Evolutionary conservation across 805 yeast species (phyloP).

Genomic region (Teunomyces aglyptinius): DNA sequence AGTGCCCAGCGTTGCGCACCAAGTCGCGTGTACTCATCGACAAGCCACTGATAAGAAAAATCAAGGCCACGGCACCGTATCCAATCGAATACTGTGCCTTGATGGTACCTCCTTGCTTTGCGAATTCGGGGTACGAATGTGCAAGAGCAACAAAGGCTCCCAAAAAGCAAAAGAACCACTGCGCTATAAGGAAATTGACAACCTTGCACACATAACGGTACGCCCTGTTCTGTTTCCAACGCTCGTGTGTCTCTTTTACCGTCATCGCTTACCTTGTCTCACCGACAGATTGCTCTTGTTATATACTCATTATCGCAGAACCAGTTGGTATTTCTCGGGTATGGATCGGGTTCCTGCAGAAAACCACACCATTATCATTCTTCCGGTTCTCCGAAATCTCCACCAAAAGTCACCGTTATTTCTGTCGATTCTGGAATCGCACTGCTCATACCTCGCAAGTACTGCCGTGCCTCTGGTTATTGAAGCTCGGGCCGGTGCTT

Average conservation of each 20-base stretch:
- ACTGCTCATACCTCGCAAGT: neutral
- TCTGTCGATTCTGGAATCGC: too few species aligned
- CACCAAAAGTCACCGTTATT: too few species aligned
- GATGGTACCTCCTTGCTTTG: conserved; percentile 76
- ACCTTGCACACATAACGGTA: conserved; percentile 9
- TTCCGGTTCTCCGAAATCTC: too few species aligned
- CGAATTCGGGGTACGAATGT: conserved; percentile 76
- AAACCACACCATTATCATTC: neutral
- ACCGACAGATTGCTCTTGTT: neutral
- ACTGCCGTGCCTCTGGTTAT: neutral
- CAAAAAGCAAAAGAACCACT: conserved; percentile 76
- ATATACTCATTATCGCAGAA: neutral
- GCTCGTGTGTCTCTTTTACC: neutral
- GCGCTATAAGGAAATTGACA: conserved; percentile 33
- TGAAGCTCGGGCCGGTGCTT: neutral
- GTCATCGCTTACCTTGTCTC: neutral
- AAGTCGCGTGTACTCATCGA: conserved; percentile 68
- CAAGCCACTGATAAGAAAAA: conserved; percentile 78
- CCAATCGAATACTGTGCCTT: conserved; percentile 73
- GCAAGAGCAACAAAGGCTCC: conserved; percentile 77
- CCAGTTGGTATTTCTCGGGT: neutral
- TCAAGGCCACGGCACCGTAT: conserved; percentile 84
- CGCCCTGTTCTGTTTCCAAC: neutral
- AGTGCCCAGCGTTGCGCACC: conserved; percentile 60
- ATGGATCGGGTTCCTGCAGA: neutral